Evolutionary conservation across 371 early-diverging fungal species (phyloP).

Genomic region (Rhizopus delemar): DNA sequence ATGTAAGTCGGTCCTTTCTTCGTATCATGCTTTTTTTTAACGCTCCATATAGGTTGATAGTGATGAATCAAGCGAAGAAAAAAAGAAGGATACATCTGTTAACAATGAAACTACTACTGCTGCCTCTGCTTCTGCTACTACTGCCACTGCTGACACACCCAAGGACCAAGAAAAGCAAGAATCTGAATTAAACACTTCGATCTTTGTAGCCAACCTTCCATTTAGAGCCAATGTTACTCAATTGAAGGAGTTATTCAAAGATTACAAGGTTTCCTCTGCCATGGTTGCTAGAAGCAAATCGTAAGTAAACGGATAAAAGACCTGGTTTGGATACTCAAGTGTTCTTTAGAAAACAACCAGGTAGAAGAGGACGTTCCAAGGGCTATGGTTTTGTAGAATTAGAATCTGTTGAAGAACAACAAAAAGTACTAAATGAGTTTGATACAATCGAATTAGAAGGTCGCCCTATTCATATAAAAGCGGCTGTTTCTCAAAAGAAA

Average conservation of each 20-base stretch:
- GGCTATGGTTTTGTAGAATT: conserved; percentile 94
- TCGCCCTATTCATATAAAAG: conserved; percentile 70
- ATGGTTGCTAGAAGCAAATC: conserved; percentile 63
- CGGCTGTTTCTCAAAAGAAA: conserved; percentile 50
- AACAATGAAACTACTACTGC: conserved; percentile 2
- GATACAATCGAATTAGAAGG: conserved; percentile 65
- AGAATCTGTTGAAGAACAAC: conserved; percentile 77
- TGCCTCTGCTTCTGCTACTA: not conserved
- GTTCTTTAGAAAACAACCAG: not conserved
- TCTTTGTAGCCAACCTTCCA: conserved; percentile 94
- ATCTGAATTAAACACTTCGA: conserved; percentile 68
- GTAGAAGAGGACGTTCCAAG: conserved; percentile 68
- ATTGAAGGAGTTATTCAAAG: conserved; percentile 76
- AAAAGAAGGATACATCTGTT: conserved; percentile 3
- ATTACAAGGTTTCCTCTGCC: conserved; percentile 76
- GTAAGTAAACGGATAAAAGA: conserved; percentile 15
- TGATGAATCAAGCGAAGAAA: not conserved
- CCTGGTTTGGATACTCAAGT: not conserved
- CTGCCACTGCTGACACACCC: not conserved
- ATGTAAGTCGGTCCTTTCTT: not conserved
- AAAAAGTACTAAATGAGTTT: conserved; percentile 70
- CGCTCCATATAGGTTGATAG: not conserved
- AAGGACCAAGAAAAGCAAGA: not conserved
- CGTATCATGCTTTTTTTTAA: not conserved
- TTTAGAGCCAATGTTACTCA: conserved; percentile 77